Evolutionary conservation across 176 grass and related monocot genomes (phyloP).

Genomic region (Thinopyrum elongatum): DNA sequence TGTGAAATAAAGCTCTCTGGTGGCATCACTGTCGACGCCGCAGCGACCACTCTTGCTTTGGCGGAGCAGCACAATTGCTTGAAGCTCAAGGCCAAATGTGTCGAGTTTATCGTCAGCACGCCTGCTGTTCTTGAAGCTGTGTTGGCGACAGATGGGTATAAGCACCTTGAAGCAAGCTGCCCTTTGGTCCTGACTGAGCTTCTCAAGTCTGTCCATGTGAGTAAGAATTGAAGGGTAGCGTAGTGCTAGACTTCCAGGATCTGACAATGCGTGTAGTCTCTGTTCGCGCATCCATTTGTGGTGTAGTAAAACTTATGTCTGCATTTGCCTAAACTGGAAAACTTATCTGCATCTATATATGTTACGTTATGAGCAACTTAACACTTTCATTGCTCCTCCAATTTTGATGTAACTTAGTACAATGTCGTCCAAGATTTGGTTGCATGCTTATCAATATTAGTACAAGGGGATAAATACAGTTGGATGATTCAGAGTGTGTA

Average conservation of each 20-base stretch:
- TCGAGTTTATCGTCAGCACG: conserved; percentile 30
- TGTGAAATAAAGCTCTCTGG: conserved; percentile 31
- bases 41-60: conserved; percentile 37
- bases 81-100: conserved; percentile 41
- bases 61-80: conserved; percentile 42
- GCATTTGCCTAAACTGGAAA: not conserved
- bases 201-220: not conserved
- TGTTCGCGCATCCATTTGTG: not conserved
- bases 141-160: not conserved
- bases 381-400: not conserved
- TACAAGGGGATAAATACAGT: not conserved
- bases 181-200: not conserved
- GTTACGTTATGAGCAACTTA: not conserved
- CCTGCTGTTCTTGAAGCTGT: conserved; percentile 10
- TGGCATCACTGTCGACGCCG: conserved; percentile 27
- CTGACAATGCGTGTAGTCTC: not conserved
- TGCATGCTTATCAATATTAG: not conserved
- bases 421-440: not conserved
- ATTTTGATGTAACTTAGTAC: not conserved
- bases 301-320: not conserved
- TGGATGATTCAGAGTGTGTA: not conserved
- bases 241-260: not conserved
- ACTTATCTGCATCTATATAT: not conserved
- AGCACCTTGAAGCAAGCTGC: not conserved
- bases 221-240: not conserved